phyloP scores from a whole-genome alignment of 208 protist genomes.

The Leishmania arabica region DNA sequence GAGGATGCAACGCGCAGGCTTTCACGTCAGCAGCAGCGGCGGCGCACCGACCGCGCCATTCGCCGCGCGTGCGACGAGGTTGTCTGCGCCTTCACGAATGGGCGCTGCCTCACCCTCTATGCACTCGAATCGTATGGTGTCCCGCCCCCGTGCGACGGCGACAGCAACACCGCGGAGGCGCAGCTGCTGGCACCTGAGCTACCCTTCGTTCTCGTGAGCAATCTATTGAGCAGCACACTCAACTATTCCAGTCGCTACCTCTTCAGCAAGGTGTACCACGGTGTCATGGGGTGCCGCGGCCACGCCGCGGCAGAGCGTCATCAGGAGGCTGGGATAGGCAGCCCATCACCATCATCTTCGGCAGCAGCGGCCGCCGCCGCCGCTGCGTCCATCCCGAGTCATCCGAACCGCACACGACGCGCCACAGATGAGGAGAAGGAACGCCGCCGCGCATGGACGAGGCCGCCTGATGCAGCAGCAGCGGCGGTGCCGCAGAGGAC shows the following conservation, averaged over 20 bases:
- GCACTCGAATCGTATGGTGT: constrained; percentile 44
- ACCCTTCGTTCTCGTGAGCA: constrained; percentile 40
- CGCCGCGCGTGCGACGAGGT: constrained; percentile 66
- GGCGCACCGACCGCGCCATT: constrained; percentile 35
- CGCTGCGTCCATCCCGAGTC: neutral
- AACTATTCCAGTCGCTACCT: constrained; percentile 51
- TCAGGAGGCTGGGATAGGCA: neutral
- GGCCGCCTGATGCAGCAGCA: neutral
- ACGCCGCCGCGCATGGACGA: constrained; percentile 21
- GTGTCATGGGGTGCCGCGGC: constrained; percentile 24
- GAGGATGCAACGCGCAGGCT: neutral
- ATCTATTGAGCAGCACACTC: constrained; percentile 47
- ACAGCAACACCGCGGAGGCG: neutral
- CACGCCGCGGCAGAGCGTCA: neutral
- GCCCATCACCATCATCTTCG: neutral
- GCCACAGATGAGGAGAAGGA: constrained; percentile 21
- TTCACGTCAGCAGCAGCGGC: constrained; percentile 2
- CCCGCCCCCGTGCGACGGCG: constrained; percentile 20
- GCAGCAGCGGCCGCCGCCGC: neutral
- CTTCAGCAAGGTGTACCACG: constrained; percentile 41
- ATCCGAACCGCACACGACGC: constrained; percentile 25
- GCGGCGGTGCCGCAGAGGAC: neutral
- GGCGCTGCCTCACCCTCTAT: constrained; percentile 36
- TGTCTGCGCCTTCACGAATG: constrained; percentile 48
- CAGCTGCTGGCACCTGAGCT: constrained; percentile 35